Base-by-base conservation (phyloP, 2,329 filamentous ascomycete species). In the Fusarium nanum region DNA sequence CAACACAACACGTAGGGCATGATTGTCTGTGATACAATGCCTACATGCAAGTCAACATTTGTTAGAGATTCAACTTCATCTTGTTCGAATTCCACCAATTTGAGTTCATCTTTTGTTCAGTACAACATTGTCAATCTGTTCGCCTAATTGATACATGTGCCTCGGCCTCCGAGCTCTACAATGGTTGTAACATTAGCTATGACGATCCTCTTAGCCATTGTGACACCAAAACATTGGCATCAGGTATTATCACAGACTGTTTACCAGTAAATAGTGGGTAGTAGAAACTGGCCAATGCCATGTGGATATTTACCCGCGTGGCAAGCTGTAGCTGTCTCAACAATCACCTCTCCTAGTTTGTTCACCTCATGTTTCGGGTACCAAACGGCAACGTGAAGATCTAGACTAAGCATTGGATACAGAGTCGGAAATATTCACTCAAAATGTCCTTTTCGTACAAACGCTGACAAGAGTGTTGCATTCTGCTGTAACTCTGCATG, bases 261-360 rank as follows among this genome's bases (percentile, higher is more conserved):
- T 48, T 46, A 14, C 20, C 23, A 49, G 30, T 27, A 52, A 37
- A 40, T 20, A 41, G 37, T 34, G 46, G 32, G 40, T 56, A n/a
- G 37, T 37, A 34, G 37, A 47, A 20, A 32, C 32, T 57, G 48
- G 47, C 56, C 54, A 70, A 68, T 71, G 34, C 53, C 27, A 44
- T 42, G 44, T 54, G 12, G 18, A 32, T 25, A 52, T 41, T 30
- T 41, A 50, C 41, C 48, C 57, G 54, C 53, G 55, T 63, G 56
- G 58, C 67, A 56, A 47, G 50, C 41, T 40, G 63, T 71, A 59
- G 41, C 34, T 27, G 63, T 71, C 63, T 70, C 63, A 52, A 18
- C 37, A 66, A 56, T 53, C 7, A 50, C 41, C 34, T 55, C 47
- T 28, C 27, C 20, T 22, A 46, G n/a, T 45, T 56, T 44, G n/a